Base-by-base conservation (phyloP, 75 land plant genomes). In the Chamaecyparis obtusa region DNA sequence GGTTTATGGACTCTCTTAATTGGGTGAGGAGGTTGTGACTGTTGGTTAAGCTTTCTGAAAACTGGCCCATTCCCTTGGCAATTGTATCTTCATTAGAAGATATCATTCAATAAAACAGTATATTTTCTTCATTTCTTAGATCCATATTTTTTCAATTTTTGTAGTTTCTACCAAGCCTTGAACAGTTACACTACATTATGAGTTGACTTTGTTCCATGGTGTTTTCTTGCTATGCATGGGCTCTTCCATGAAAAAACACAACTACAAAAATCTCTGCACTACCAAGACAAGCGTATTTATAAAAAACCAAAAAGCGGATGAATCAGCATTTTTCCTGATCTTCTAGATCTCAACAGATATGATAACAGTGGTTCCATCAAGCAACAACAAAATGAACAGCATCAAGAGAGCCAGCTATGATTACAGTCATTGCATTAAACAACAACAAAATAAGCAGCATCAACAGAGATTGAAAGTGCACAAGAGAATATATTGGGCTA, bases 91-190 rank as follows among this genome's bases (percentile, higher is more conserved):
- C 46, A 37, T 7, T 78, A 41, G 46, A 78, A 41, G 39, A 78
- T 15, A 78, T 8, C 21, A 77, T 24, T 17, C 27, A 39, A 76
- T 35, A 78, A 37, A 24, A 41, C 21, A 39, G 27, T 41, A 78
- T 24, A 78, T 78, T 78, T 78, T 78, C 81, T 78, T 78, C 81
- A 39, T 78, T 78, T 78, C 81, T 19, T 78, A 7, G 39, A 39
- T 78, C 81, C 81, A 78, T 19, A 24, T 78, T 39, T 78, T 37
- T 78, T 78, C 43, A 78, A 9, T 41, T 41, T 1, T 39, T 2
- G 43, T 24, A 78, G 44, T 39, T 37, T 39, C 43, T 24, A 9
- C 21, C 27, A 37, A 17, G 9, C 6, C 24, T 78, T 39, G 46
- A 41, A 78, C 36, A 72, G 41, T 75, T 33, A 17, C 36, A 37